phyloP scores from a whole-genome alignment of 2,329 filamentous ascomycete genomes.

The Ascochyta rabiei region DNA sequence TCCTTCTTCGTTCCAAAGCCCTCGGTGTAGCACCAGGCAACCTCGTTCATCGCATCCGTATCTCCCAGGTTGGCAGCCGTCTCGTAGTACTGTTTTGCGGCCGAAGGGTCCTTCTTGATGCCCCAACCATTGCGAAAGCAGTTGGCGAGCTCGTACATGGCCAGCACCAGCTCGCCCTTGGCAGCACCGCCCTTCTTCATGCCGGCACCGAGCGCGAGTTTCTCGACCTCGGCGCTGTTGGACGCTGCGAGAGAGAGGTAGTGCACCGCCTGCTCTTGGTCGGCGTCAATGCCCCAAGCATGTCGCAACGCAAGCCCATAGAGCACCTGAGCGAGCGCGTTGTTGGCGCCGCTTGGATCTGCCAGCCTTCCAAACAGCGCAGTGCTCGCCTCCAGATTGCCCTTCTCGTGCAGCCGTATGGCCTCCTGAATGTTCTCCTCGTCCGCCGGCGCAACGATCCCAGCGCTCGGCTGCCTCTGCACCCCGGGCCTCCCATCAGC shows the following conservation, averaged over 20 bases:
- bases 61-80: constrained; percentile 96
- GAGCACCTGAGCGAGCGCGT: constrained; percentile 91
- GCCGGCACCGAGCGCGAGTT: constrained; percentile 81
- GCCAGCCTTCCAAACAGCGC: constrained; percentile 82
- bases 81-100: constrained; percentile 92
- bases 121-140: constrained; percentile 96
- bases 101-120: constrained; percentile 80
- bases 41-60: constrained; percentile 97
- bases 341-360: constrained; percentile 82
- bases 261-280: constrained; percentile 75
- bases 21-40: constrained; percentile 92
- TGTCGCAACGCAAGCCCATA: constrained; percentile 92
- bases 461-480: constrained; percentile 19
- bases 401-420: constrained; percentile 89
- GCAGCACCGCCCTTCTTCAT: constrained; percentile 92
- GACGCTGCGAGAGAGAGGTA: constrained; percentile 89
- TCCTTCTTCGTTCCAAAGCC: constrained; percentile 98
- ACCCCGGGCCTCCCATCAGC: neutral
- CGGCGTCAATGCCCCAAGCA: constrained; percentile 84
- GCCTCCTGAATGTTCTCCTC: constrained; percentile 83
- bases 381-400: constrained; percentile 80
- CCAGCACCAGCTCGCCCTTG: constrained; percentile 94
- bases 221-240: constrained; percentile 87
- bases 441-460: constrained; percentile 7
- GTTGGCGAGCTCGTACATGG: constrained; percentile 93